Evolutionary conservation across 441 rosid genomes (phyloP).

Genomic region (Jatropha podagrica): DNA sequence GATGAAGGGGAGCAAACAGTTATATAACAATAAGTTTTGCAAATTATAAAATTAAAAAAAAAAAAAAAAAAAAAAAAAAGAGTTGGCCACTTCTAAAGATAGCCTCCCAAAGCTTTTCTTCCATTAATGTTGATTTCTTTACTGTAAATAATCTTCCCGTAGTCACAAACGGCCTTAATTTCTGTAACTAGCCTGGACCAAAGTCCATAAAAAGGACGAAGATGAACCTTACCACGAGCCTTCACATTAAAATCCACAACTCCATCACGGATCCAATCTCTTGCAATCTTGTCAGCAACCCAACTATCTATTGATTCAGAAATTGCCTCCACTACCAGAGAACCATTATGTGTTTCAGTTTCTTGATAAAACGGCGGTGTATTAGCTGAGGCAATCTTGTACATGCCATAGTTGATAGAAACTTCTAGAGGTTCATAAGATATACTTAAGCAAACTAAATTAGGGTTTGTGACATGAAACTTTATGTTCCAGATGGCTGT

Average conservation of each 20-base stretch:
- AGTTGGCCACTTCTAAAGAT: too few relatives aligned
- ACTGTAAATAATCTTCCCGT: neutral
- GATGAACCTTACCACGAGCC: neutral
- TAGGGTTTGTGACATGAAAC: neutral
- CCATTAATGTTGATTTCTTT: neutral
- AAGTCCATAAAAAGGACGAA: neutral
- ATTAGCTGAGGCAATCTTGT: neutral
- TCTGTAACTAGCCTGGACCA: neutral
- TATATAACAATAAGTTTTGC: too few relatives aligned
- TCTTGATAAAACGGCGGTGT: neutral
- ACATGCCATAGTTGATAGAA: neutral
- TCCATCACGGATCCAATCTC: neutral
- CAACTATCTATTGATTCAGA: neutral
- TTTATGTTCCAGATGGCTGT: neutral
- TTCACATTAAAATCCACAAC: constrained; percentile 2
- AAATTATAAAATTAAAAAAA: too few relatives aligned
- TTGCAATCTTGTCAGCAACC: neutral
- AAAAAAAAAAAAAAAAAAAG: too few relatives aligned
- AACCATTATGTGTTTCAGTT: neutral
- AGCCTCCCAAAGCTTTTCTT: neutral
- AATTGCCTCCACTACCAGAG: neutral
- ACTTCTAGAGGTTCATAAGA: neutral
- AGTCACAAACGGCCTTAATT: neutral
- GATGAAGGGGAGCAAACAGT: too few relatives aligned
- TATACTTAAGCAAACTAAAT: neutral